Evolutionary conservation across 2,329 filamentous ascomycete genomes (phyloP).

Genomic region (Colletotrichum tanaceti): DNA sequence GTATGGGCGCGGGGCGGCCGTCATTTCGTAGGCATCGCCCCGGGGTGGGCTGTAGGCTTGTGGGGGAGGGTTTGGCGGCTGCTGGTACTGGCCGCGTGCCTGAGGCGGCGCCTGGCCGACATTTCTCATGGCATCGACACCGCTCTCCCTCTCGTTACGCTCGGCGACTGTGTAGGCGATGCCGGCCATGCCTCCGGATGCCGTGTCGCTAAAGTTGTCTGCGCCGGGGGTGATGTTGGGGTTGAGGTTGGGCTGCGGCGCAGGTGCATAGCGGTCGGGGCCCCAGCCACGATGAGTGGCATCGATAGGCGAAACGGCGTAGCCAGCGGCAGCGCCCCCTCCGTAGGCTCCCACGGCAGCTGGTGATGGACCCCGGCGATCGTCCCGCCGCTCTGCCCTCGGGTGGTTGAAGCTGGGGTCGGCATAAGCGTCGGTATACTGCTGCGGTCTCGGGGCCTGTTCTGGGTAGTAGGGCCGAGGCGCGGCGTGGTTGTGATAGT

Average conservation of each 20-base stretch:
- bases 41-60: conserved; percentile 41
- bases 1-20: conserved; percentile 28
- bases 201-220: conserved; percentile 73
- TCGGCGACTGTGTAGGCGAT: conserved; percentile 75
- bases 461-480: conserved; percentile 32
- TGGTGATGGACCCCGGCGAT: conserved; percentile 43
- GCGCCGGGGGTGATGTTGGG: conserved; percentile 68
- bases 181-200: conserved; percentile 74
- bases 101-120: conserved; percentile 45
- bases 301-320: conserved; percentile 30
- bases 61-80: conserved; percentile 39
- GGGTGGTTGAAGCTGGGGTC: conserved; percentile 52
- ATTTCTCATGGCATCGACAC: conserved; percentile 68
- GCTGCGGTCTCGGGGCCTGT: conserved; percentile 17
- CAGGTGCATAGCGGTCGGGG: conserved; percentile 24
- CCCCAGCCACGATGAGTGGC: conserved; percentile 30
- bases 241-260: conserved; percentile 44
- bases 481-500: conserved; percentile 26
- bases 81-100: conserved; percentile 46
- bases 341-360: conserved; percentile 43
- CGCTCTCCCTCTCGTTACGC: conserved; percentile 72
- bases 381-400: conserved; percentile 51
- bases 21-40: conserved; percentile 44
- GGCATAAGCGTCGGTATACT: conserved; percentile 48
- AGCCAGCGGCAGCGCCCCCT: conserved; percentile 42